Base-by-base conservation (phyloP, 2,329 filamentous ascomycete genomes). In the Epichloe brachyelytri region DNA sequence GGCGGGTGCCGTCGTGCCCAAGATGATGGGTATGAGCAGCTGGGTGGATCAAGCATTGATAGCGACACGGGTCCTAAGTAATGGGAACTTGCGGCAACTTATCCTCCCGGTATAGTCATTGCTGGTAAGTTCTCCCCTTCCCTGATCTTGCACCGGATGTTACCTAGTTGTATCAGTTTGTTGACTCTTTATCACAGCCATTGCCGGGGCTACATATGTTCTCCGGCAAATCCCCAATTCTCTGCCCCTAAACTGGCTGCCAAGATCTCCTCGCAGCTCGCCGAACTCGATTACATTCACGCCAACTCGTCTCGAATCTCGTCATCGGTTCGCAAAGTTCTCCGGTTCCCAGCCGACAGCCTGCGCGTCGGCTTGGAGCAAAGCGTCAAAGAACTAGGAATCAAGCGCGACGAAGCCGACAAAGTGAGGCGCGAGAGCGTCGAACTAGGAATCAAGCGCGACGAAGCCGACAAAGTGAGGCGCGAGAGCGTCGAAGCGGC, bases 11-110 rank as follows among this genome's bases (percentile, higher is more conserved):
- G 74, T 97, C 4, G 88, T 91, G 51, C 80, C 85, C 46, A 79
- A 88, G 46, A 76, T 93, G 62, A 72, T 98, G 39, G 88, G 90
- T 53, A 86, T 89, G 55, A 82, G 86, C 58, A 83, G 86, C 48
- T 97, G 91, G 89, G 72, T 96, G 58, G 91, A 97, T 64, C 87
- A 91, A 56, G 85, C 86, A 2, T 68, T 96, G 49, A 86, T 85
- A 55, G 87, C 85, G 7, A 83, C 80, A n/a, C 88, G 84, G 60
- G 70, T 97, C 41, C 68, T 96, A 54, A 86, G 90, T 44, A 83
- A 83, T 53, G 85, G 86, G 62, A 95, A 93, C 60, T 66, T 95
- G 53, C 83, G 87, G 59, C 83, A 80, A 58, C 73, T 97, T 54
- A 78, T 95, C 54, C 65, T 97, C 20, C 93, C 38, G 85, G 88